Evolutionary conservation across 2,329 filamentous ascomycete species (phyloP).

Genomic region (Fusarium circinatum): DNA sequence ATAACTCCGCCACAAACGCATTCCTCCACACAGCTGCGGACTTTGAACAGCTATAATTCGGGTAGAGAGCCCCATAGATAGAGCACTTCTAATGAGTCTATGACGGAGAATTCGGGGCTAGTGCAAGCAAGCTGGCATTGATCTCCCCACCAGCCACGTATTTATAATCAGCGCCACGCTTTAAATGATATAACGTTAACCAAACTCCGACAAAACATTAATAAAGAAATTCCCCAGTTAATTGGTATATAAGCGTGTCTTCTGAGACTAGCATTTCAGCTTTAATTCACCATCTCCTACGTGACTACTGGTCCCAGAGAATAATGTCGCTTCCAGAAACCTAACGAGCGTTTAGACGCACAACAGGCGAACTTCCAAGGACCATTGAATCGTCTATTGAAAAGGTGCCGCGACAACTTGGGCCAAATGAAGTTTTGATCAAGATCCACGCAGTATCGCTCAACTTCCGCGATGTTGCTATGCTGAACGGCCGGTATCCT

Average conservation of each 20-base stretch:
- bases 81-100: background rate
- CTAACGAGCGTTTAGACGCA: background rate
- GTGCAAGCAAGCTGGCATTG: background rate
- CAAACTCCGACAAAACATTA: background rate
- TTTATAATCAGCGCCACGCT: background rate
- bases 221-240: background rate
- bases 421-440: background rate
- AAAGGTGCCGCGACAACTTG: rapidly evolving
- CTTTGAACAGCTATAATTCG: rapidly evolving
- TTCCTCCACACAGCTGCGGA: background rate
- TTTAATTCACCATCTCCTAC: background rate
- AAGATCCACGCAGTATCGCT: background rate
- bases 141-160: background rate
- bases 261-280: rapidly evolving
- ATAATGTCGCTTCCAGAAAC: background rate
- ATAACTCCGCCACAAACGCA: background rate
- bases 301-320: rapidly evolving
- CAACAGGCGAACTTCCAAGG: background rate
- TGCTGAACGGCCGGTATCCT: background rate
- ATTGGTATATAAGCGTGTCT: rapidly evolving
- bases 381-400: background rate
- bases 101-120: background rate
- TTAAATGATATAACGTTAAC: background rate
- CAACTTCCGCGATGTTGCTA: background rate
- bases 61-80: background rate